These are phyloP conservation scores for Sarocladium kiliense DNA, from an alignment of 2,329 filamentous ascomycete genomes.

Conservation along the genomic window DNA sequence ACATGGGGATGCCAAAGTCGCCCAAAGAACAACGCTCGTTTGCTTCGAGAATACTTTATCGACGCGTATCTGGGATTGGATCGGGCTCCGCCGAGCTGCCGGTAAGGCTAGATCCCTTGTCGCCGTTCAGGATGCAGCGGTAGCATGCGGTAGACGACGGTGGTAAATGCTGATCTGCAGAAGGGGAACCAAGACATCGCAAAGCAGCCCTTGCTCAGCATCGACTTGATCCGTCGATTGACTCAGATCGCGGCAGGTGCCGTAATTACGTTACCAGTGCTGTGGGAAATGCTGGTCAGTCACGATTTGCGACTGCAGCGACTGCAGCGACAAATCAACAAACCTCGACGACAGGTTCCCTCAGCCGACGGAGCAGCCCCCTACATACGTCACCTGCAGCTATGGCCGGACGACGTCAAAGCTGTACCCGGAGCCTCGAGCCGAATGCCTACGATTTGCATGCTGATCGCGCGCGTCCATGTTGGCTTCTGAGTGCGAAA, in stretches of 20 bases:
- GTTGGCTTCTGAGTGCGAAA: neutral
- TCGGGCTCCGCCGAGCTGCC: conserved; percentile 6
- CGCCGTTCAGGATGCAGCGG: conserved; percentile 5
- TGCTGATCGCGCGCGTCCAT: neutral
- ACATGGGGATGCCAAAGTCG: conserved; percentile 2
- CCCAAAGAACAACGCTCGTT: neutral
- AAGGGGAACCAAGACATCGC: neutral
- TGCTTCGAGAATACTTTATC: conserved; percentile 8
- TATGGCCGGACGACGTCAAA: neutral
- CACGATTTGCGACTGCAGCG: neutral
- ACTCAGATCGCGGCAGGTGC: conserved; percentile 7
- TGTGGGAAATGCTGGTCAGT: neutral
- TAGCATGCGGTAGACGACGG: conserved; percentile 1
- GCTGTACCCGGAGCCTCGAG: neutral
- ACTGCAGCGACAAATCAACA: too few relatives aligned
- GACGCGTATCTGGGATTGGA: conserved; percentile 1
- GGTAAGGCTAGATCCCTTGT: conserved; percentile 5
- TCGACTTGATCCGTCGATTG: conserved; percentile 7
- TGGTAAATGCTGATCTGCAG: neutral
- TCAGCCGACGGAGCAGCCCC: too few relatives aligned
- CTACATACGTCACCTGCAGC: too few relatives aligned
- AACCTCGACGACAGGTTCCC: too few relatives aligned
- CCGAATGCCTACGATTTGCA: neutral
- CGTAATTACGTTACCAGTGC: conserved; percentile 3
- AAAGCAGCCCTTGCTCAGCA: conserved; percentile 1